Evolutionary conservation across 73 alveolate genomes (phyloP), one percentile per base, ranked within the genome.

Genomic region (Breviolum minutum): DNA sequence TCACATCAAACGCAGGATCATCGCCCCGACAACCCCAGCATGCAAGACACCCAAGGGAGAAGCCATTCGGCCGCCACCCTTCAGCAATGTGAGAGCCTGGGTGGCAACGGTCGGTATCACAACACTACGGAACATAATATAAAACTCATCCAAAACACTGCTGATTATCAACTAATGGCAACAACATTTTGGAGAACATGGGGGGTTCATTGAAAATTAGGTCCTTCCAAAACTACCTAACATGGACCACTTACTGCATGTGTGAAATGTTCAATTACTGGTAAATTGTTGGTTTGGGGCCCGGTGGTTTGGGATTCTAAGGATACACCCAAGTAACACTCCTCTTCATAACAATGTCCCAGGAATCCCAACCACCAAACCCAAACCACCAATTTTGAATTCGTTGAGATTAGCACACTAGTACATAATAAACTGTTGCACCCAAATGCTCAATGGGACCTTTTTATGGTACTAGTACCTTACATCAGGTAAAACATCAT

Each of bases 21-120:
- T 0, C 54, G 3, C 54, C 54, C 54, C 54, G 3, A 3, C 54
- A 40, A n/a, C n/a, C 77, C 77, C n/a, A 14, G 89, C 89, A 4
- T 22, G 61, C 85, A 17, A 68, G 71, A 19, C 32, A 60, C 96
- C 96, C 24, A 90, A 40, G 63, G 96, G 96, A 4, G 96, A 90
- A 5, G 73, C 71, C 63, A 90, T 61, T 27, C 87, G 86, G 24
- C 96, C 96, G 7, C 96, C 96, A 2, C 96, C 96, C 96, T 90
- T 90, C 87, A 90, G 96, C 63, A 90, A 74, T 16, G 96, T 90
- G 77, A 90, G 62, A 76, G 96, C 96, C 96, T 90, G 0, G 60
- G 61, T 16, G 0, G 12, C 60, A 12, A 11, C 0, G 32, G 0
- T 13, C 26, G 81, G 19, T 71, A 71, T 63, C 89, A 48, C 17